Evolutionary conservation across 2,329 filamentous ascomycete species (phyloP).

Genomic region (Ilyonectria sp.): DNA sequence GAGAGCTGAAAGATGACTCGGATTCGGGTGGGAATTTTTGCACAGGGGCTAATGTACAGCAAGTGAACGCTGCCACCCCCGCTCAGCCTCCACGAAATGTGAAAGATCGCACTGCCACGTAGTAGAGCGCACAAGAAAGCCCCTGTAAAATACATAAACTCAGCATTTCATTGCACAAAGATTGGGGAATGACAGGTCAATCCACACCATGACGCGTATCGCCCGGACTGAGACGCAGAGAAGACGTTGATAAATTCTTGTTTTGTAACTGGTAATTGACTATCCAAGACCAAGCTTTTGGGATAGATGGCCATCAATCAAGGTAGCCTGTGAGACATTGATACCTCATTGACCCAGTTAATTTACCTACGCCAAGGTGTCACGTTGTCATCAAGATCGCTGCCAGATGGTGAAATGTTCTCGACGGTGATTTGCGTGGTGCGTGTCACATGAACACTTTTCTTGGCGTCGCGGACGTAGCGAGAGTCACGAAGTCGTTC

Average conservation of each 20-base stretch:
- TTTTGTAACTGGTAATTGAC: too few species aligned
- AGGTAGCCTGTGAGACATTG: too few species aligned
- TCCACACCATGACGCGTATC: too few species aligned
- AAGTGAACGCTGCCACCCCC: neutral
- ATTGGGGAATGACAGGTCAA: neutral
- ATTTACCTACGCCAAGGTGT: constrained; percentile 10
- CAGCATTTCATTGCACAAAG: neutral
- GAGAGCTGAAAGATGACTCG: neutral
- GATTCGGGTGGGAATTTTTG: neutral
- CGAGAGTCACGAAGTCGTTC: constrained; percentile 16
- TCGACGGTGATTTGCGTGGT: constrained; percentile 13
- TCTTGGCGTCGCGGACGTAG: neutral
- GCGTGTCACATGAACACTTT: constrained; percentile 10
- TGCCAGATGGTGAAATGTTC: constrained; percentile 7
- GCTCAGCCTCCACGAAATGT: neutral
- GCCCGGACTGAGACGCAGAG: too few species aligned
- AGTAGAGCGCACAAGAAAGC: too few species aligned
- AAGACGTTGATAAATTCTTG: too few species aligned
- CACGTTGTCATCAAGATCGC: constrained; percentile 2
- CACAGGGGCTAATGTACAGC: neutral
- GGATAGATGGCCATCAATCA: too few species aligned
- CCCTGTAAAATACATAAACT: too few species aligned
- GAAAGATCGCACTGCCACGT: neutral
- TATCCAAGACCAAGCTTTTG: too few species aligned
- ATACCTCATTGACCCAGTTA: too few species aligned